Conservation (phyloP, 176 grass and related monocot genomes). For the Poa pratensis region DNA sequence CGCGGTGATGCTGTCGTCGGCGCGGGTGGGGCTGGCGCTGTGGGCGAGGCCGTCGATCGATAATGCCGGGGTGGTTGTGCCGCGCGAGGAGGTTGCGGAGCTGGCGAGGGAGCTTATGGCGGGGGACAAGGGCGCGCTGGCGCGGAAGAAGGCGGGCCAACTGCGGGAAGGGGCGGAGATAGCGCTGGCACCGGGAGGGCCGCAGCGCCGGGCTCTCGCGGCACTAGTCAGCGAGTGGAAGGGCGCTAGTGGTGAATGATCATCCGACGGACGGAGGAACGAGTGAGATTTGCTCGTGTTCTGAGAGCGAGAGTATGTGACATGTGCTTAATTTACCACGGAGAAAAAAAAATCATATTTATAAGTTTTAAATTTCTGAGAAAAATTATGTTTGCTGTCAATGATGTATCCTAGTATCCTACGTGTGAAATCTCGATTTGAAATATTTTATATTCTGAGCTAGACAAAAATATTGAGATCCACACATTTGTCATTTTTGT, state of each 20-base stretch:
- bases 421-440: no score
- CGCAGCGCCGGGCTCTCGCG: neutral
- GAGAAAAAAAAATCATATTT: no score
- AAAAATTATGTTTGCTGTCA: no score
- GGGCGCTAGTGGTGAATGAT: neutral
- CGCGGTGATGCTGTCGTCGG: constrained; percentile 43
- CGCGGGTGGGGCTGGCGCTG: constrained; percentile 37
- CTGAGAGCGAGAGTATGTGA: neutral
- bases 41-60: neutral
- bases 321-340: no score
- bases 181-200: neutral
- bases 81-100: constrained; percentile 43
- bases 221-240: neutral
- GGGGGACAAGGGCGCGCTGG: constrained; percentile 41
- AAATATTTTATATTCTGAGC: no score
- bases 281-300: neutral
- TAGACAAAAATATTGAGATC: no score
- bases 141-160: constrained; percentile 15
- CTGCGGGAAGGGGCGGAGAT: neutral
- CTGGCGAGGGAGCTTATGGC: constrained; percentile 52
- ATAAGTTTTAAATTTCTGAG: no score
- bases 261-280: neutral
- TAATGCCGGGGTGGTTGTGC: constrained; percentile 26
- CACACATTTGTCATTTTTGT: no score
- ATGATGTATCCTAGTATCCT: no score